A percentile compares a stretch with the other conserved stretches of the same genome.
phyloP scores from a whole-genome alignment of 169 alveolate species.

The Cryptosporidium sp. region DNA sequence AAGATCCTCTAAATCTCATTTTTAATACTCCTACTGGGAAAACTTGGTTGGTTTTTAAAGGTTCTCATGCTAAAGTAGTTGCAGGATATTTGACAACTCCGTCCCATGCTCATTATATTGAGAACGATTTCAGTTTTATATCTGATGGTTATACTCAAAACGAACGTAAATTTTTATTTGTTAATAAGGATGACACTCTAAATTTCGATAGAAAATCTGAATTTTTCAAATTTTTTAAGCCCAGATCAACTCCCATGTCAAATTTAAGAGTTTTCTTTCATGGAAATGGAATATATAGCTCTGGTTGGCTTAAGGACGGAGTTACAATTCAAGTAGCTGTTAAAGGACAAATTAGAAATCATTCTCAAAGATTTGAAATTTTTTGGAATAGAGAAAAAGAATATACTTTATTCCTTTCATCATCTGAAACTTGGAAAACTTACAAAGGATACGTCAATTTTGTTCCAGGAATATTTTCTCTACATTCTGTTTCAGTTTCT shows the following conservation, averaged over 20 bases:
- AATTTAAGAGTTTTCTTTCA: conserved; percentile 38
- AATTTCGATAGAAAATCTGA: conserved; percentile 31
- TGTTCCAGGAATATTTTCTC: conserved; percentile 54
- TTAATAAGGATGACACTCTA: not conserved
- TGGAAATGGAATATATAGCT: conserved; percentile 29
- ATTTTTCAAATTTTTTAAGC: conserved; percentile 36
- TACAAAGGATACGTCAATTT: conserved; percentile 23
- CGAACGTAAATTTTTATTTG: conserved; percentile 11
- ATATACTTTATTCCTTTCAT: conserved; percentile 40
- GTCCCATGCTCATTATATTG: not conserved
- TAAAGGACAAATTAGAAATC: conserved; percentile 16
- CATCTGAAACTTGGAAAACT: conserved; percentile 55
- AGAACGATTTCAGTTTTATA: not conserved
- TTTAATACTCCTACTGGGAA: not conserved
- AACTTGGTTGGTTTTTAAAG: conserved; percentile 59
- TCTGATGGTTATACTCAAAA: not conserved
- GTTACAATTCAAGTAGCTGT: conserved; percentile 41
- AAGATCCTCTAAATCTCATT: not conserved
- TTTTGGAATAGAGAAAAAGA: conserved; percentile 61
- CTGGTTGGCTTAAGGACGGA: conserved; percentile 65
- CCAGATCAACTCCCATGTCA: conserved; percentile 23
- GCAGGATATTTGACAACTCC: conserved; percentile 69
- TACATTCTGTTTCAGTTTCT: not conserved
- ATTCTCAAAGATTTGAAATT: not conserved
- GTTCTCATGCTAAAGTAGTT: conserved; percentile 68